A percentile compares a stretch with the other conserved stretches of the same genome.
phyloP scores from a whole-genome alignment of 768 basidiomycete genomes.

The Austroboletus festivus region DNA sequence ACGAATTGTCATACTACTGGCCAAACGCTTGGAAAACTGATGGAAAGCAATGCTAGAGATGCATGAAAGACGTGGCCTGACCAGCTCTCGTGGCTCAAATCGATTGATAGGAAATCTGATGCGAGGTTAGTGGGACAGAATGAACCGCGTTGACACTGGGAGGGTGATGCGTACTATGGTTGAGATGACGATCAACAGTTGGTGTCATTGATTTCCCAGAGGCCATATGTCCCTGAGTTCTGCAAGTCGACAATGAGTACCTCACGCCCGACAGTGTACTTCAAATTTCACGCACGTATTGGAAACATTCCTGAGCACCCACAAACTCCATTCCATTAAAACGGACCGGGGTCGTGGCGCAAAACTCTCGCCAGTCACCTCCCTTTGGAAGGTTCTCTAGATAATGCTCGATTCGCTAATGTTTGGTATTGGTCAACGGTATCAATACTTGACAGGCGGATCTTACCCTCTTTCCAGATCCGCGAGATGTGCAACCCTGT shows the following conservation, averaged over 20 bases:
- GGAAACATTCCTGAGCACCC: constrained; percentile 22
- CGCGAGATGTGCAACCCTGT: constrained; percentile 25
- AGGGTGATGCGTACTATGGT: no score
- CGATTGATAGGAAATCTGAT: no score
- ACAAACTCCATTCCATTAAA: constrained; percentile 26
- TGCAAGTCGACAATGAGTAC: neutral
- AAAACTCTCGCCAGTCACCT: constrained; percentile 32
- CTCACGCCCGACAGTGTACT: no score
- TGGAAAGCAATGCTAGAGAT: no score
- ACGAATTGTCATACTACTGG: no score
- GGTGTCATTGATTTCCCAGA: constrained; percentile 22
- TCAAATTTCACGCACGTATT: constrained; percentile 11
- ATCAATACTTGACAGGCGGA: neutral
- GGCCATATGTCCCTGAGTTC: constrained; percentile 18
- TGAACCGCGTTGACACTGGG: no score
- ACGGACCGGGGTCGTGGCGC: constrained; percentile 31
- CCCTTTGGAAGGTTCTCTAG: constrained; percentile 26
- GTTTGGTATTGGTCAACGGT: neutral
- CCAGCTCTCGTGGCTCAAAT: no score
- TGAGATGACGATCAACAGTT: constrained; percentile 2
- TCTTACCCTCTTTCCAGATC: constrained; percentile 26
- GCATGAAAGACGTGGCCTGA: no score
- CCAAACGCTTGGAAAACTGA: no score
- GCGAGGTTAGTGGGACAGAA: no score
- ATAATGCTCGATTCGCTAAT: constrained; percentile 30